phyloP scores from a whole-genome alignment of 2,329 filamentous ascomycete species.

The Fusarium sp. region DNA sequence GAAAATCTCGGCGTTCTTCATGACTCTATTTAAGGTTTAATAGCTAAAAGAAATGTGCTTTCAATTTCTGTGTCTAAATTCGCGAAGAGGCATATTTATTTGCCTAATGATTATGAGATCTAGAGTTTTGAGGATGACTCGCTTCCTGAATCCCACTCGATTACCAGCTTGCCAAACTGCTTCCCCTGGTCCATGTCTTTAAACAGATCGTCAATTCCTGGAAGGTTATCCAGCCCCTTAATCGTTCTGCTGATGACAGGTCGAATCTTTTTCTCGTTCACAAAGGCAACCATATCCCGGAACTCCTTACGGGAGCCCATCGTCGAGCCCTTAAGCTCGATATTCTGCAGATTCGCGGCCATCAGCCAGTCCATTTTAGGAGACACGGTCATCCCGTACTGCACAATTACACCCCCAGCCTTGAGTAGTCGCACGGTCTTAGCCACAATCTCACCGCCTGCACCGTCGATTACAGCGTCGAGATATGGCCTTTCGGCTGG shows the following conservation, averaged over 20 bases:
- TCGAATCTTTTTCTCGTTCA: conserved; percentile 74
- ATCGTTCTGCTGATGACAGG: conserved; percentile 81
- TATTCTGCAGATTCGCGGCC: conserved; percentile 84
- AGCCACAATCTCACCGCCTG: conserved; percentile 83
- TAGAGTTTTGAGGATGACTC: conserved; percentile 53
- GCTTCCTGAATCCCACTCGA: conserved; percentile 66
- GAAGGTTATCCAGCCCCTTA: conserved; percentile 76
- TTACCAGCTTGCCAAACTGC: conserved; percentile 93
- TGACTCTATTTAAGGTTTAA: conserved; percentile 27
- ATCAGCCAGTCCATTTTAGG: conserved; percentile 91
- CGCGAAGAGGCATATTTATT: not conserved
- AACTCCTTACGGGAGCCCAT: conserved; percentile 95
- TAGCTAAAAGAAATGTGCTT: conserved; percentile 11
- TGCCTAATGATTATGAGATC: not conserved
- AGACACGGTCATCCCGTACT: conserved; percentile 90
- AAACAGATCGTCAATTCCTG: conserved; percentile 84
- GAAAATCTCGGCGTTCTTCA: conserved; percentile 39
- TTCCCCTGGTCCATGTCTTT: conserved; percentile 85
- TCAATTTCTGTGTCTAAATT: not conserved
- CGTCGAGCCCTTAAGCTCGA: conserved; percentile 85
- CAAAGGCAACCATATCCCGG: conserved; percentile 87
- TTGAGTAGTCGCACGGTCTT: conserved; percentile 76
- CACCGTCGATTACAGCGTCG: conserved; percentile 90
- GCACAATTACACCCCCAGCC: conserved; percentile 81
- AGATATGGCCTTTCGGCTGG: conserved; percentile 72